A percentile compares a stretch with the other conserved stretches of the same genome.
Conservation (phyloP, 148 eudicot genomes). For the Rheum nobile region DNA sequence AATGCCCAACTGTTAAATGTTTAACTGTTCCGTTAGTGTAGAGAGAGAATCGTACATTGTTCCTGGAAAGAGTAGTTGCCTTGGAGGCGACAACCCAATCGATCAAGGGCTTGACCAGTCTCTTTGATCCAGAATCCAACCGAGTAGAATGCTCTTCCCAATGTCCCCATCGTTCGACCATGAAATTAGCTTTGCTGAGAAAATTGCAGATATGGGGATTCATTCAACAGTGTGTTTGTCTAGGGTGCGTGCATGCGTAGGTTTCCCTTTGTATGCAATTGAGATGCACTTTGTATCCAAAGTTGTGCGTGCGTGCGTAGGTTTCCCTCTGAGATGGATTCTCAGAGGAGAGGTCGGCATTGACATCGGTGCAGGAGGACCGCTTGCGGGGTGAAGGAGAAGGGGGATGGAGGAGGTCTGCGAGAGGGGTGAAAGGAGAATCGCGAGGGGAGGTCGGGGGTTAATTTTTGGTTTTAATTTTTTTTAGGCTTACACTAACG, state of each 20-base stretch:
- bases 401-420: too few relatives aligned
- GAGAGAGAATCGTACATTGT: slow-evolving; percentile 39
- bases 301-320: too few relatives aligned
- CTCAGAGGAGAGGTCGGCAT: too few relatives aligned
- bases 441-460: too few relatives aligned
- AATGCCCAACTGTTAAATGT: too few relatives aligned
- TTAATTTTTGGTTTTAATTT: too few relatives aligned
- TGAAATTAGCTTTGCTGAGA: not conserved
- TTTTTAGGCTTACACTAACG: too few relatives aligned
- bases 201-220: not conserved
- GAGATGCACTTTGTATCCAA: not conserved
- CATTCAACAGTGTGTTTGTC: not conserved
- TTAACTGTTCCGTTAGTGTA: too few relatives aligned
- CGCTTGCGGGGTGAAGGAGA: too few relatives aligned
- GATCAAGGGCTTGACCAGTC: slow-evolving; percentile 95
- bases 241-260: not conserved
- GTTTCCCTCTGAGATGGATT: too few relatives aligned
- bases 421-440: too few relatives aligned
- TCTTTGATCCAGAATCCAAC: slow-evolving; percentile 96
- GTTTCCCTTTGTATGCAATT: not conserved
- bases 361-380: too few relatives aligned
- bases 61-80: slow-evolving; percentile 76
- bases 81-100: slow-evolving; percentile 86
- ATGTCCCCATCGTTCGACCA: slow-evolving; percentile 40
- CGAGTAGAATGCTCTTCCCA: slow-evolving; percentile 76